Percentiles rank a stretch among this genome's conserved stretches.
Evolutionary conservation across 2,329 filamentous ascomycete genomes (phyloP).

Genomic region (Tolypocladium album): DNA sequence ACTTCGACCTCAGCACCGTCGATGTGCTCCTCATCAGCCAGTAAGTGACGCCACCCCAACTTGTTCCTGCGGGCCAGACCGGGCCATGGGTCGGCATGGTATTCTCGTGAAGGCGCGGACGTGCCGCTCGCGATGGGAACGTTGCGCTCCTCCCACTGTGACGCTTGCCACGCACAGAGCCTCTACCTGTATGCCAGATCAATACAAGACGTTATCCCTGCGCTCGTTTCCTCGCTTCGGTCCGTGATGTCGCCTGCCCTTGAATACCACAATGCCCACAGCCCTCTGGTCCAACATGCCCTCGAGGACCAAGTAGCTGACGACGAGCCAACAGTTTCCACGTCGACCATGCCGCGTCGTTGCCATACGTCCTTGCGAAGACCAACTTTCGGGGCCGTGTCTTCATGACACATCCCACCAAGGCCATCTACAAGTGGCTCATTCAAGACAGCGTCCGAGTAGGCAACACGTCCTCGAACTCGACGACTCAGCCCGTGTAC

Average conservation of each 20-base stretch:
- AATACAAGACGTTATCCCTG: conserved; percentile 23
- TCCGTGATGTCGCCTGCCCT: conserved; percentile 5
- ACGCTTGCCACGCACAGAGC: background rate
- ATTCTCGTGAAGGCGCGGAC: conserved; percentile 3
- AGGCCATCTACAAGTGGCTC: conserved; percentile 99
- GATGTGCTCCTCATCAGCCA: conserved; percentile 97
- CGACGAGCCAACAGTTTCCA: conserved; percentile 64
- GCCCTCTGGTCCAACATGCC: background rate
- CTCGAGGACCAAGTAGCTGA: background rate
- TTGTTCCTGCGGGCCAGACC: background rate
- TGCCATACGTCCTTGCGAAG: conserved; percentile 94
- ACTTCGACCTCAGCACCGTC: conserved; percentile 94
- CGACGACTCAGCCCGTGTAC: conserved; percentile 67
- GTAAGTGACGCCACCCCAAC: conserved; percentile 49
- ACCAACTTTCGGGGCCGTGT: conserved; percentile 95
- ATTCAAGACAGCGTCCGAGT: conserved; percentile 96
- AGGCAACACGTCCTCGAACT: conserved; percentile 56
- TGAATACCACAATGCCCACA: background rate
- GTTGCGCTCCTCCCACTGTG: background rate
- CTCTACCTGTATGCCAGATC: conserved; percentile 22
- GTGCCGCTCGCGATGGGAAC: background rate
- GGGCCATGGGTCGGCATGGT: background rate
- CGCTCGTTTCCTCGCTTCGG: background rate
- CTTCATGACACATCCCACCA: conserved; percentile 98
- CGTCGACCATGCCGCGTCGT: conserved; percentile 94